Conservation (phyloP, 805 yeast genomes). For the Grigorovia transvaalensis region DNA sequence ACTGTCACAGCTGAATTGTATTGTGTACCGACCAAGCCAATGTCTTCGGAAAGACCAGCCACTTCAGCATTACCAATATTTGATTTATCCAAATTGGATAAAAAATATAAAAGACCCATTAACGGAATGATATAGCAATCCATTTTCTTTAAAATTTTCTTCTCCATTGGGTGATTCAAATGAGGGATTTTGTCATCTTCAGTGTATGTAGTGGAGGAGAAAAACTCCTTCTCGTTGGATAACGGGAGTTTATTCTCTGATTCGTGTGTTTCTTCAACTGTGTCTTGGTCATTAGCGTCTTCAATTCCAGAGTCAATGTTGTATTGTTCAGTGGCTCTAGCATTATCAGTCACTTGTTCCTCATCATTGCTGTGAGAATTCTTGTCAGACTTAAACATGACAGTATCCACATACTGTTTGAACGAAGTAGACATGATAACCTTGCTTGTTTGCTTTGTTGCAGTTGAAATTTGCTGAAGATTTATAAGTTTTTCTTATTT, state of each 20-base stretch:
- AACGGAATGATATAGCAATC: slow-evolving; percentile 37
- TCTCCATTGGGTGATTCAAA: slow-evolving; percentile 25
- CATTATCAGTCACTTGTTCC: not conserved
- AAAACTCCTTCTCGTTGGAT: slow-evolving; percentile 11
- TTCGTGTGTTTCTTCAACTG: not conserved
- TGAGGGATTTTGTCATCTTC: slow-evolving; percentile 22
- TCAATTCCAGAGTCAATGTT: not conserved
- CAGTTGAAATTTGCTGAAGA: too few species aligned
- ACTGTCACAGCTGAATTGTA: slow-evolving; percentile 37
- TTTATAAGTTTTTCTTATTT: too few species aligned
- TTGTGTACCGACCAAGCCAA: slow-evolving; percentile 31
- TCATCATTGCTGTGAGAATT: not conserved
- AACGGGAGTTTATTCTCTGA: too few species aligned
- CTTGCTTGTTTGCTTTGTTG: too few species aligned
- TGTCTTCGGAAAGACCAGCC: slow-evolving; percentile 39
- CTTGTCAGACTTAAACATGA: not conserved
- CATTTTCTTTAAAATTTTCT: slow-evolving; percentile 30
- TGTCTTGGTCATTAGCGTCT: not conserved
- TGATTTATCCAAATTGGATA: slow-evolving; percentile 43
- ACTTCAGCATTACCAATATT: slow-evolving; percentile 51
- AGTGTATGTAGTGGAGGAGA: slow-evolving; percentile 13
- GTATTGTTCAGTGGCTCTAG: not conserved
- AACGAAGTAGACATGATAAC: not conserved
- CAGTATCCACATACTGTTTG: not conserved
- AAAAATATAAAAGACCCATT: slow-evolving; percentile 34